Evolutionary conservation across 352 stramenopile species (phyloP).

Genomic region (Hyphochytrium catenoides): DNA sequence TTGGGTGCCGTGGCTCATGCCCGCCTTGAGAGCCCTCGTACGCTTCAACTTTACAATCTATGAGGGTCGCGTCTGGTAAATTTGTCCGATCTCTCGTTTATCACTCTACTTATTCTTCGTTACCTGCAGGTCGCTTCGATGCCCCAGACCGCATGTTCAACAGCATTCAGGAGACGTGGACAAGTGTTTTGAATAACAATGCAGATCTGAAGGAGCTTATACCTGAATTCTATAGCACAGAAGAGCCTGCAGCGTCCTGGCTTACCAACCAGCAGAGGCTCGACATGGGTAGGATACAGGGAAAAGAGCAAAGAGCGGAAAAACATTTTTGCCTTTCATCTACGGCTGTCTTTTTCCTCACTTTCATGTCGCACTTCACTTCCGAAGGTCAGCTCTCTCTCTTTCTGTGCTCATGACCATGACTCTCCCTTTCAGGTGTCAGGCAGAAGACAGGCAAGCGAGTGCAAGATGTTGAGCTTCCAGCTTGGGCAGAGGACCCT

Average conservation of each 20-base stretch:
- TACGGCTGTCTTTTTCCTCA: not conserved
- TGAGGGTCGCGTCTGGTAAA: too few relatives aligned
- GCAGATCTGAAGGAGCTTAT: conserved; percentile 46
- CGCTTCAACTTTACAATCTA: too few relatives aligned
- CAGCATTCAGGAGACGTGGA: conserved; percentile 16
- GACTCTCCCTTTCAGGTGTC: not conserved
- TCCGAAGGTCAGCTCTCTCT: conserved; percentile 1
- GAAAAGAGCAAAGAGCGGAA: not conserved
- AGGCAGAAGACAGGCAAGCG: not conserved
- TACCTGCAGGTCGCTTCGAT: conserved; percentile 34
- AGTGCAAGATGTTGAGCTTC: conserved; percentile 70
- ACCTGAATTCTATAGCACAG: conserved; percentile 32
- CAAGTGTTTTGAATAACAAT: conserved; percentile 17
- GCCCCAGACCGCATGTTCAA: conserved; percentile 30
- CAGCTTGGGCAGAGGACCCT: conserved; percentile 70
- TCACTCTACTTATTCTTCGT: too few relatives aligned
- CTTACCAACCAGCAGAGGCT: conserved; percentile 1
- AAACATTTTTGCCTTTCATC: conserved; percentile 1
- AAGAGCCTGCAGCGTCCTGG: conserved; percentile 10
- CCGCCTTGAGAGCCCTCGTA: conserved; percentile 16
- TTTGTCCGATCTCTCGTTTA: too few relatives aligned
- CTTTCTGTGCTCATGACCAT: not conserved
- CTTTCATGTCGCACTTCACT: conserved; percentile 1
- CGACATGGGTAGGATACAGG: conserved; percentile 1
- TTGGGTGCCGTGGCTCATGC: conserved; percentile 6